Evolutionary conservation across 2,329 filamentous ascomycete genomes (phyloP).

Genomic region (Claviceps pusilla): DNA sequence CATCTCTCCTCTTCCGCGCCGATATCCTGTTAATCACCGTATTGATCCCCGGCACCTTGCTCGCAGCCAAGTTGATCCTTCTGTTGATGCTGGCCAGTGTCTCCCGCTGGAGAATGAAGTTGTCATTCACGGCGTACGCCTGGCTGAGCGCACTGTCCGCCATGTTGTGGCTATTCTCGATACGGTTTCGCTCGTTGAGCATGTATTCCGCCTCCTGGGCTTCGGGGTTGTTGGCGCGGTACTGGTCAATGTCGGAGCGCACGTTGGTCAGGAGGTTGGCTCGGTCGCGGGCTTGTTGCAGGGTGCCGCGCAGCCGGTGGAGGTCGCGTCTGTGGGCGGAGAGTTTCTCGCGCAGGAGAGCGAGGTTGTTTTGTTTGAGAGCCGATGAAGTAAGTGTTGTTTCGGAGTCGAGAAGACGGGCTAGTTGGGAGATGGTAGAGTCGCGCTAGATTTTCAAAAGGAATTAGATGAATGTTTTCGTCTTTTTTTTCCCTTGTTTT

Average conservation of each 20-base stretch:
- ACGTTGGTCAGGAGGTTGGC: constrained; percentile 85
- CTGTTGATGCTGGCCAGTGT: constrained; percentile 78
- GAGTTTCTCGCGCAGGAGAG: constrained; percentile 81
- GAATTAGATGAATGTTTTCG: not conserved
- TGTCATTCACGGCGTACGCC: constrained; percentile 93
- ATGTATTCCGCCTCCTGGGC: constrained; percentile 91
- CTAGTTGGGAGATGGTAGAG: constrained; percentile 62
- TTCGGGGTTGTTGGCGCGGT: constrained; percentile 66
- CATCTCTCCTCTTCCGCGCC: constrained; percentile 85
- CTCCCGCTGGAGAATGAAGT: constrained; percentile 74
- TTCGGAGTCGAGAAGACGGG: constrained; percentile 85
- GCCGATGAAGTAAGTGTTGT: constrained; percentile 73
- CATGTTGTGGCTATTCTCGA: constrained; percentile 82
- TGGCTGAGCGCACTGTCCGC: constrained; percentile 84
- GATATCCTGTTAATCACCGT: constrained; percentile 83
- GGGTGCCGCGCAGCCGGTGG: constrained; percentile 53
- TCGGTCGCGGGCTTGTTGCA: constrained; percentile 67
- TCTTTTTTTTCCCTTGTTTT: too few relatives aligned
- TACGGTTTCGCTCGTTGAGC: constrained; percentile 70
- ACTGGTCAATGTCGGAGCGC: constrained; percentile 79
- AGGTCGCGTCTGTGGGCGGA: constrained; percentile 76
- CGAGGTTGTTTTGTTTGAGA: constrained; percentile 91
- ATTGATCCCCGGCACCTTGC: constrained; percentile 86
- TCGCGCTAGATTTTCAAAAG: constrained; percentile 47
- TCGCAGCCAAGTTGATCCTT: constrained; percentile 75